These are phyloP conservation scores for Pichia cactophila DNA, from an alignment of 1,139 yeast genomes.

Conservation along the genomic window DNA sequence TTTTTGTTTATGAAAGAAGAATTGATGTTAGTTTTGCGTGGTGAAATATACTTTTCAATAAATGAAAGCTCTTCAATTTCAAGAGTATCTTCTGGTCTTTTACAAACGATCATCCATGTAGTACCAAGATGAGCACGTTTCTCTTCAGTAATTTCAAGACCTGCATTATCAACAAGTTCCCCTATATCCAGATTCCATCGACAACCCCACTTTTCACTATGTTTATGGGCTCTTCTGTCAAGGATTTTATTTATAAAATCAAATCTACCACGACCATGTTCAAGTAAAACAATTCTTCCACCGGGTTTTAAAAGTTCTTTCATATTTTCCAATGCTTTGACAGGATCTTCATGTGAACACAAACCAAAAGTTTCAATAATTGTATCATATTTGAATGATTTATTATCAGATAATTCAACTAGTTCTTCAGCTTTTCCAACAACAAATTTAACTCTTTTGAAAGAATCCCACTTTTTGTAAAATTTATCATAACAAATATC, in stretches of 20 bases:
- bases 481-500: constrained; percentile 74
- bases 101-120: constrained; percentile 77
- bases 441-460: constrained; percentile 70
- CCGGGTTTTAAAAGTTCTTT: constrained; percentile 68
- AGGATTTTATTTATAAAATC: constrained; percentile 70
- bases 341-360: constrained; percentile 94
- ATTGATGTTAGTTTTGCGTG: constrained; percentile 23
- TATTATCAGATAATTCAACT: constrained; percentile 34
- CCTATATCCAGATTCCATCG: constrained; percentile 95
- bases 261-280: constrained; percentile 86
- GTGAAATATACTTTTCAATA: constrained; percentile 37
- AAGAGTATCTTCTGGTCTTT: constrained; percentile 58
- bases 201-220: constrained; percentile 93
- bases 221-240: constrained; percentile 74
- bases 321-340: constrained; percentile 70
- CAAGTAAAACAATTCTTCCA: constrained; percentile 82
- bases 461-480: constrained; percentile 55
- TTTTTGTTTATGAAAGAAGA: constrained; percentile 14
- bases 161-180: constrained; percentile 74
- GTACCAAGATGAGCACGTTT: constrained; percentile 88
- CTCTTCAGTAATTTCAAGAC: constrained; percentile 74
- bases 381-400: constrained; percentile 66
- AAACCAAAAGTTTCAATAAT: constrained; percentile 90
- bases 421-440: constrained; percentile 91
- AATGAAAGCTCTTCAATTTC: constrained; percentile 39